phyloP scores from a whole-genome alignment of 495 filamentous ascomycete genomes.

The Annulohypoxylon stygium region DNA sequence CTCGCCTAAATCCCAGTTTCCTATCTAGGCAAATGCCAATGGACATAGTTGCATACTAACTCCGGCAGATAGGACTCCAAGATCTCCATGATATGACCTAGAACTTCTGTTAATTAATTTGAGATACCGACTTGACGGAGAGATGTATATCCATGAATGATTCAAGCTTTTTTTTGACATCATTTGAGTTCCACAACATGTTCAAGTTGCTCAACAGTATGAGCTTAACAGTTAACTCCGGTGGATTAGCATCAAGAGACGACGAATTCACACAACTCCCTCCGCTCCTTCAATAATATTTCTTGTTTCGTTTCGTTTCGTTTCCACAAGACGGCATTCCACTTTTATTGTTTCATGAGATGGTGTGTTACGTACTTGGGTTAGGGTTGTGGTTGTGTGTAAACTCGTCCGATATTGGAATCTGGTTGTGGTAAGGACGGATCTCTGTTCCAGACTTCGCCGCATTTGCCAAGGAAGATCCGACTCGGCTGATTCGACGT shows the following conservation, averaged over 20 bases:
- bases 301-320: background rate
- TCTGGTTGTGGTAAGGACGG: conserved; percentile 12
- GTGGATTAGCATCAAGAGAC: background rate
- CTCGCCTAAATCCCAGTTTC: background rate
- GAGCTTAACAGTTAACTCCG: background rate
- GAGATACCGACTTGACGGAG: conserved; percentile 19
- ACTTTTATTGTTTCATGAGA: background rate
- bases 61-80: conserved; percentile 2
- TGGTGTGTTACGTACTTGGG: conserved; percentile 11
- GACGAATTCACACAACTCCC: background rate
- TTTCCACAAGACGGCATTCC: background rate
- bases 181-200: background rate
- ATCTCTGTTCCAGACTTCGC: conserved; percentile 10
- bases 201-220: background rate
- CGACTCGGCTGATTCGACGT: conserved; percentile 27
- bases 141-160: conserved; percentile 2
- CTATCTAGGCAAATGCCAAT: background rate
- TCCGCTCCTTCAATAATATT: background rate
- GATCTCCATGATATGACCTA: conserved; percentile 8
- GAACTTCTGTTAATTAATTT: conserved; percentile 25
- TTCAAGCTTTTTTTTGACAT: conserved; percentile 9
- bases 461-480: conserved; percentile 12
- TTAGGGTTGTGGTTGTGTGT: conserved; percentile 2
- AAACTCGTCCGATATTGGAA: background rate
- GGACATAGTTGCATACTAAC: background rate